phyloP scores from a whole-genome alignment of 1,284 basidiomycete genomes.

The Filobasidium uniguttulatum region DNA sequence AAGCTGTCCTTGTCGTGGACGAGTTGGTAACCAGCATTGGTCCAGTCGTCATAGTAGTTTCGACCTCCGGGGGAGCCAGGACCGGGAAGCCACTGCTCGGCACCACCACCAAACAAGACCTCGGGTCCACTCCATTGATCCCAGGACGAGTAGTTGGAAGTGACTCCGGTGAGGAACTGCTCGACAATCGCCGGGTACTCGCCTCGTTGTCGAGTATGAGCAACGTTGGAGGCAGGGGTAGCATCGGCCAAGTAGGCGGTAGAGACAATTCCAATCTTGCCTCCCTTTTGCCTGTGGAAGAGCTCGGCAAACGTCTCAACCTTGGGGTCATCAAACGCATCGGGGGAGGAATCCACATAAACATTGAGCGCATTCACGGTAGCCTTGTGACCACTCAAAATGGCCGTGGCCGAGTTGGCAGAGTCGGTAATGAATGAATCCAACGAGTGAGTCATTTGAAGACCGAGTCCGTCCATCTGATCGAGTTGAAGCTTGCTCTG shows the following conservation, averaged over 20 bases:
- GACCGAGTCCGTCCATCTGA: slow-evolving; percentile 19
- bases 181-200: slow-evolving; percentile 29
- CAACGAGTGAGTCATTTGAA: slow-evolving; percentile 26
- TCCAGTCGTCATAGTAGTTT: slow-evolving; percentile 34
- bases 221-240: slow-evolving; percentile 28
- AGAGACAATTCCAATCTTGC: slow-evolving; percentile 37
- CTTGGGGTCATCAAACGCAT: slow-evolving; percentile 31
- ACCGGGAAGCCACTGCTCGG: slow-evolving; percentile 31
- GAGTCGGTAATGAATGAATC: slow-evolving; percentile 33
- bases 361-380: slow-evolving; percentile 39
- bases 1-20: slow-evolving; percentile 34
- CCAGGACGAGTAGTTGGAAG: slow-evolving; percentile 25
- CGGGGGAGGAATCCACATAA: slow-evolving; percentile 22
- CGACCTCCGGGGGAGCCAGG: slow-evolving; percentile 20
- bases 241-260: slow-evolving; percentile 39
- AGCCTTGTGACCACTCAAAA: slow-evolving; percentile 36
- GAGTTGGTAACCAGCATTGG: slow-evolving; percentile 33
- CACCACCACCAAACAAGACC: slow-evolving; percentile 34
- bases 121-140: slow-evolving; percentile 5
- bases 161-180: slow-evolving; percentile 33
- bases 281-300: slow-evolving; percentile 22
- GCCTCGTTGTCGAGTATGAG: slow-evolving; percentile 8
- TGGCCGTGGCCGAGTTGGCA: slow-evolving; percentile 39
- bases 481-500: slow-evolving; percentile 30
- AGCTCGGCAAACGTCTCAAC: slow-evolving; percentile 29